A percentile compares a stretch with the other conserved stretches of the same genome.
phyloP scores from a whole-genome alignment of 1,139 yeast species.

The Blastobotrys niveus region DNA sequence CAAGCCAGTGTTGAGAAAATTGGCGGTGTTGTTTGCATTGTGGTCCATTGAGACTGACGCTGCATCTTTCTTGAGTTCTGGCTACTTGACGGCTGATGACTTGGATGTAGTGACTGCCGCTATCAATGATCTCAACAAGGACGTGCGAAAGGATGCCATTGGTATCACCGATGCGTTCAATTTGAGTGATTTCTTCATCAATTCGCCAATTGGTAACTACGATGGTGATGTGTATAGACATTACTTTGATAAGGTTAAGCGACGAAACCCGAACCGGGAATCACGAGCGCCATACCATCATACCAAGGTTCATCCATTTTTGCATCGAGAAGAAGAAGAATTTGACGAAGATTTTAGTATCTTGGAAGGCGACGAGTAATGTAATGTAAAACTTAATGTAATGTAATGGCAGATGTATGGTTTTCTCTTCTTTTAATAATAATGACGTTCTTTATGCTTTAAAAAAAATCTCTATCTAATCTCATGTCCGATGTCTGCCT shows the following conservation, averaged over 20 bases:
- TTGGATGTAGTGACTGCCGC: slow-evolving; percentile 16
- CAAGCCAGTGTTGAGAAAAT: slow-evolving; percentile 39
- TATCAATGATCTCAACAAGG: slow-evolving; percentile 34
- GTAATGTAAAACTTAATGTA: not conserved
- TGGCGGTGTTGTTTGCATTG: slow-evolving; percentile 60
- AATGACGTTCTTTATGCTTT: not conserved
- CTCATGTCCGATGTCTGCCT: not conserved
- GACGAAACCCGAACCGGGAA: slow-evolving; percentile 33
- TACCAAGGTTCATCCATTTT: slow-evolving; percentile 37
- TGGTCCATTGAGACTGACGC: slow-evolving; percentile 70
- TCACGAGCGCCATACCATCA: slow-evolving; percentile 39
- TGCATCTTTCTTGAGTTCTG: slow-evolving; percentile 54
- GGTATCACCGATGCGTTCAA: slow-evolving; percentile 85
- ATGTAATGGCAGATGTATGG: not conserved
- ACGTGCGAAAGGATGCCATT: slow-evolving; percentile 60
- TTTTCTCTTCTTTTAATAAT: not conserved
- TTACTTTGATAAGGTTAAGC: slow-evolving; percentile 44
- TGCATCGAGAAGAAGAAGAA: slow-evolving; percentile 33
- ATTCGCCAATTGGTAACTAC: slow-evolving; percentile 77
- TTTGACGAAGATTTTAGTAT: slow-evolving; percentile 14
- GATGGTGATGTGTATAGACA: slow-evolving; percentile 84
- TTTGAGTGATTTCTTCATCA: slow-evolving; percentile 75
- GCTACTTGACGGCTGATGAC: slow-evolving; percentile 3
- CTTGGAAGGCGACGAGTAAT: not conserved
- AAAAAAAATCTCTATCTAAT: not conserved